These are phyloP conservation scores for Corymbia maculata DNA, from an alignment of 345 rosid genomes.

Conservation along the genomic window DNA sequence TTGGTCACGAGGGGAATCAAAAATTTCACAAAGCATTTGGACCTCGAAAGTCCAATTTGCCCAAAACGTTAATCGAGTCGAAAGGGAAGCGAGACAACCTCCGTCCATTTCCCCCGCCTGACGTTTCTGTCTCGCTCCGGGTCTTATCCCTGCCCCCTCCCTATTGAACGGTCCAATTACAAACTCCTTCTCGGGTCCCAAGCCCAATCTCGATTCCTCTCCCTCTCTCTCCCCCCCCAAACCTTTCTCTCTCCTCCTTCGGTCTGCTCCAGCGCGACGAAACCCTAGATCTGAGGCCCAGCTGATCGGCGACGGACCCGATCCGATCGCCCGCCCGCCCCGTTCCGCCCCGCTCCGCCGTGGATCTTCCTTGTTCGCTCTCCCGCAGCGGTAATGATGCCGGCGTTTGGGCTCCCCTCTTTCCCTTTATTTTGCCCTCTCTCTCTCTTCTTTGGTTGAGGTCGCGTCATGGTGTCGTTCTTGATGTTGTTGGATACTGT, in stretches of 20 bases:
- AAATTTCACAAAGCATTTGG: background rate
- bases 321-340: background rate
- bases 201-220: constrained; percentile 30
- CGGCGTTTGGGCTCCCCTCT: background rate
- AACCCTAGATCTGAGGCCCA: constrained; percentile 20
- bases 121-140: background rate
- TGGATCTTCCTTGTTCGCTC: background rate
- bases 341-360: background rate
- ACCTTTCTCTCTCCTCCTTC: background rate
- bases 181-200: constrained; percentile 22
- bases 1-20: rapidly evolving
- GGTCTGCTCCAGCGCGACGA: constrained; percentile 2
- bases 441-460: background rate
- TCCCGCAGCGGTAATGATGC: background rate
- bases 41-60: background rate
- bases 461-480: background rate
- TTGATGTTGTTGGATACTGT: background rate
- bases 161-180: constrained; percentile 27
- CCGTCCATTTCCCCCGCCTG: background rate
- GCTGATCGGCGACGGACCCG: background rate
- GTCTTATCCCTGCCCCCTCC: background rate
- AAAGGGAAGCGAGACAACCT: background rate
- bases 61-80: background rate
- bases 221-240: background rate
- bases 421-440: background rate